These are phyloP conservation scores for Termitomyces sp. DNA, from an alignment of 1,284 basidiomycete species.

Conservation along the genomic window DNA sequence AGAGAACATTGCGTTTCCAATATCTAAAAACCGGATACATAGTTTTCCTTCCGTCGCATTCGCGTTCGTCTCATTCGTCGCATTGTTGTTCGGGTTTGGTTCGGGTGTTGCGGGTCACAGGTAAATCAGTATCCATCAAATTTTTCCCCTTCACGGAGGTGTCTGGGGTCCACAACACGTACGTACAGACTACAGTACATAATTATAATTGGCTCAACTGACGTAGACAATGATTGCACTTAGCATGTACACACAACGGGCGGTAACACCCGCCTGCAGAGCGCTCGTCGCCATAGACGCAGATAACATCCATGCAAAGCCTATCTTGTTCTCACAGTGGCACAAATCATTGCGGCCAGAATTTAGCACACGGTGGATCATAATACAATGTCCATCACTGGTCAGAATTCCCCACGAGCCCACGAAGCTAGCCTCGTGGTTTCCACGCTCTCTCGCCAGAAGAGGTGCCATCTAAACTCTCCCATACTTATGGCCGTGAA, in stretches of 20 bases:
- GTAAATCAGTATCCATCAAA: not conserved
- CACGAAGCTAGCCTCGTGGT: conserved; percentile 4
- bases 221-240: conserved; percentile 6
- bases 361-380: not conserved
- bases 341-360: not conserved
- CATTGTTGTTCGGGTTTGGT: not conserved
- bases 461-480: not conserved
- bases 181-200: conserved; percentile 8
- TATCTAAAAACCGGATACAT: not conserved
- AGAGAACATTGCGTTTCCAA: not conserved
- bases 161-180: conserved; percentile 3
- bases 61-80: no score
- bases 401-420: not conserved
- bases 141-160: not conserved
- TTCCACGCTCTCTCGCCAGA: conserved; percentile 1
- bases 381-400: not conserved
- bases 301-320: not conserved
- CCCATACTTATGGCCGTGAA: not conserved
- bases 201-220: conserved; percentile 11
- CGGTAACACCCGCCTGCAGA: not conserved
- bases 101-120: not conserved
- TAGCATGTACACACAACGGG: not conserved
- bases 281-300: not conserved
- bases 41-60: not conserved
- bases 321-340: not conserved